These are phyloP conservation scores for Aspergillus persii DNA, from an alignment of 2,329 filamentous ascomycete species.

Conservation along the genomic window DNA sequence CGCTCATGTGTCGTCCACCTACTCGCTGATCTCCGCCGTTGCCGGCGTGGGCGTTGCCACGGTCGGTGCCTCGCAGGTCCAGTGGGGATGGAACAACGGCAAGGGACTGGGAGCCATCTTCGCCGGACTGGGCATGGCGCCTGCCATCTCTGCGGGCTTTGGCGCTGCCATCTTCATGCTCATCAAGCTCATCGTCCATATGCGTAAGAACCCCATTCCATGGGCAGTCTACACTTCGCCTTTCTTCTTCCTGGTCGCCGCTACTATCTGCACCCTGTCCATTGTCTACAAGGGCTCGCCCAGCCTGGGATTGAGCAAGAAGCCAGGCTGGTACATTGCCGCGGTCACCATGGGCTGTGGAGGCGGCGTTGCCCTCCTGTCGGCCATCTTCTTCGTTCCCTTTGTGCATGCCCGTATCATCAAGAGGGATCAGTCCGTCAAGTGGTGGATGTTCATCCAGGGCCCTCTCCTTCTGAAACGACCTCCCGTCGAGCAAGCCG, in stretches of 20 bases:
- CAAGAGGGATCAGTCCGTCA: conserved; percentile 64
- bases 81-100: conserved; percentile 69
- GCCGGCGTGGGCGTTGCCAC: conserved; percentile 68
- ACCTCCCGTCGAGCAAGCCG: conserved; percentile 50
- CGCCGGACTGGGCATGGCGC: conserved; percentile 63
- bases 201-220: conserved; percentile 67
- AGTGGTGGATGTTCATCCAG: conserved; percentile 60
- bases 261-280: conserved; percentile 70
- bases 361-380: conserved; percentile 56
- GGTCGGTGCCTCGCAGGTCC: conserved; percentile 59
- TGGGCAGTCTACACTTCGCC: conserved; percentile 74
- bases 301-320: conserved; percentile 60
- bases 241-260: conserved; percentile 74
- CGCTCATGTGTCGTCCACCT: conserved; percentile 70
- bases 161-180: conserved; percentile 68
- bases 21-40: conserved; percentile 67
- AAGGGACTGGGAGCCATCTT: conserved; percentile 70
- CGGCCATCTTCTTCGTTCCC: conserved; percentile 71
- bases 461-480: conserved; percentile 66
- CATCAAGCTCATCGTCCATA: conserved; percentile 69
- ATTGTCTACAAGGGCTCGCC: conserved; percentile 81
- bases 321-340: conserved; percentile 64
- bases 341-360: conserved; percentile 65
- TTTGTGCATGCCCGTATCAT: conserved; percentile 66
- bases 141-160: conserved; percentile 63